Evolutionary conservation across 1,284 basidiomycete genomes (phyloP), one percentile per base, ranked within the genome.

Genomic region (Fomitopsis pinicola): DNA sequence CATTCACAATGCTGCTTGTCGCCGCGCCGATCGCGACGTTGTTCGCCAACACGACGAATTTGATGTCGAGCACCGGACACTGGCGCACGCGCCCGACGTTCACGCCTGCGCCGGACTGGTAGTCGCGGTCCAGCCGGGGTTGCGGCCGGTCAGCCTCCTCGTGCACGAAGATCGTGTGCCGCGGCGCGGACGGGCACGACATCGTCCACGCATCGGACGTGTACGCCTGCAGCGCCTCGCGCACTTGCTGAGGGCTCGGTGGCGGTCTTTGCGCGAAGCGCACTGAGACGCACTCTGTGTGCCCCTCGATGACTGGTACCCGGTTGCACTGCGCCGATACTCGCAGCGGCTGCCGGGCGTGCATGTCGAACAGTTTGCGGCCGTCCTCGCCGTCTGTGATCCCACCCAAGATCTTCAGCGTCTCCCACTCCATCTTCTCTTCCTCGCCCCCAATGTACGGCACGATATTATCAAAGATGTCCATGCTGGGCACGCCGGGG

Each of bases 341-440:
- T 59, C 87, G 89, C 44, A 98, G 80, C 0, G 94, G 93, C 60
- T 87, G 81, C n/a, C 72, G 70, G 1, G 86, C 78, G 77, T 96
- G 95, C 83, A 94, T 89, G 74, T 98, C 95, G 74, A 98, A 98
- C 19, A 82, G 71, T 62, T 82, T 83, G 5, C 77, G 65, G 9
- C 80, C 82, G 38, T 79, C 77, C 61, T 87, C 85, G 57, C 79
- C 79, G 26, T 82, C 76, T 2, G 78, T 72, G 62, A 97, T 69
- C 1, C 89, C 92, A 38, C 97, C 97, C 30, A 99, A 87, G 71
- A 99, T 99, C 80, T 99, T 99, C 71, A 91, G 84, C 15, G 93
- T 91, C 78, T 99, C 97, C 95, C 95, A 98, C 75, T 99, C 97
- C 66, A 99, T 96, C 78, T 99, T 99, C 76, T 99, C 97, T 74